phyloP scores from a whole-genome alignment of 345 rosid species.

The Populus nigra region DNA sequence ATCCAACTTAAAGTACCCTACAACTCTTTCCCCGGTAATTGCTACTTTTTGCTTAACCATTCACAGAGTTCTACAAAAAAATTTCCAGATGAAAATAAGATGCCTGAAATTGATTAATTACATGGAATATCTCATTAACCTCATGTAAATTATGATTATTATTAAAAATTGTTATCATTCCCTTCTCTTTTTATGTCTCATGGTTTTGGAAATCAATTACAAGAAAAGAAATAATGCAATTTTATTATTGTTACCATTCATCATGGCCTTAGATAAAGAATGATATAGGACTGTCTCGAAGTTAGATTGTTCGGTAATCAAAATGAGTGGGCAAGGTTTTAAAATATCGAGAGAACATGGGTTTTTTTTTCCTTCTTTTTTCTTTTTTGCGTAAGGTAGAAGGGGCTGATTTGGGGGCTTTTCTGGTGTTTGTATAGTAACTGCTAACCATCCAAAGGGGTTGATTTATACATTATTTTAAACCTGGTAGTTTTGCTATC shows the following conservation, averaged over 20 bases:
- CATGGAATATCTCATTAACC: neutral
- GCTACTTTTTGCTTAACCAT: neutral
- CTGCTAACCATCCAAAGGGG: too few species aligned
- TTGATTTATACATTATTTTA: too few species aligned
- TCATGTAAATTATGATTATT: neutral
- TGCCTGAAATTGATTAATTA: neutral
- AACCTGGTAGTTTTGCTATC: too few species aligned
- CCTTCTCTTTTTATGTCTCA: neutral
- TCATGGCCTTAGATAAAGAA: neutral
- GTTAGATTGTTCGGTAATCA: neutral
- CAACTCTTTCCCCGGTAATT: constrained; percentile 1
- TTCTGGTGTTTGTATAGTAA: too few species aligned
- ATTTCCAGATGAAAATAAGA: neutral
- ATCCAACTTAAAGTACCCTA: constrained; percentile 5
- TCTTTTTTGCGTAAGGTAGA: too few species aligned
- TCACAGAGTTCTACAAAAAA: neutral
- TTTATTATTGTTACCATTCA: neutral
- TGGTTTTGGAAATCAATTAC: neutral
- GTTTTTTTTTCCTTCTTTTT: neutral
- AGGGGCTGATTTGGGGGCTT: neutral
- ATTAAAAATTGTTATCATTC: neutral
- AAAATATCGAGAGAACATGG: neutral
- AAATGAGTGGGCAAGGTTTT: neutral
- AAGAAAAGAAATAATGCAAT: neutral
- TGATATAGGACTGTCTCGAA: neutral